Base-by-base conservation (phyloP, 495 filamentous ascomycete species). In the Thozetella sp. region DNA sequence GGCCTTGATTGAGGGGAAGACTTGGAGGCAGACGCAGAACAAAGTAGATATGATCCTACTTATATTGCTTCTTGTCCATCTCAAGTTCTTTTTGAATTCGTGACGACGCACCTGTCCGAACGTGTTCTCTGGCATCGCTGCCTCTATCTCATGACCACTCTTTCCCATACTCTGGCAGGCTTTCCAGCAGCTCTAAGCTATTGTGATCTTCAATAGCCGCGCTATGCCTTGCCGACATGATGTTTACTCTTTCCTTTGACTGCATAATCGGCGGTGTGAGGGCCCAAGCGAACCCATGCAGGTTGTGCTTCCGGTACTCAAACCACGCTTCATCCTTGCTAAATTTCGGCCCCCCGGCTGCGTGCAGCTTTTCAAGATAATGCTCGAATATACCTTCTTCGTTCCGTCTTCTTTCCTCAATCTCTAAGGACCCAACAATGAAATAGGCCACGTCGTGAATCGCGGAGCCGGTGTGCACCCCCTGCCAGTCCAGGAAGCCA, bases 401-500 rank as follows among this genome's bases (percentile, higher is more conserved):
- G 55, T 71, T 59, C 11, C 61, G 54, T 40, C 68, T 63, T 10
- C 72, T 66, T 51, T 71, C 70, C 57, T 64, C 72, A 11, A 75
- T 34, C 27, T 55, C 67, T 37, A 72, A 60, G n/a, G 66, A 63
- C 3, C 68, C 63, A 12, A 63, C 62, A 45, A 75, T 55, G 51
- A 68, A 75, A 58, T 72, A 75, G 1, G 66, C 67, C 1, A 75
- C 59, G 37, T 75, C 72, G 58, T 75, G 70, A 50, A 75, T 68
- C 25, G 67, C 69, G 1, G 70, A 71, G 1, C 63, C 68, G 46
- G 65, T 62, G 59, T 72, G 70, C 37, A 64, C 61, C 37, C 67
- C 66, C 37, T 72, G 67, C 70, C 70, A 75, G 56, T 75, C 72
- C n/a, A 75, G 57, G 61, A 75, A 72, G 25, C 72, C 63, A 24